Evolutionary conservation across 495 filamentous ascomycete genomes (phyloP), one percentile per base, ranked within the genome.

Genomic region (Aspergillus indologenus): DNA sequence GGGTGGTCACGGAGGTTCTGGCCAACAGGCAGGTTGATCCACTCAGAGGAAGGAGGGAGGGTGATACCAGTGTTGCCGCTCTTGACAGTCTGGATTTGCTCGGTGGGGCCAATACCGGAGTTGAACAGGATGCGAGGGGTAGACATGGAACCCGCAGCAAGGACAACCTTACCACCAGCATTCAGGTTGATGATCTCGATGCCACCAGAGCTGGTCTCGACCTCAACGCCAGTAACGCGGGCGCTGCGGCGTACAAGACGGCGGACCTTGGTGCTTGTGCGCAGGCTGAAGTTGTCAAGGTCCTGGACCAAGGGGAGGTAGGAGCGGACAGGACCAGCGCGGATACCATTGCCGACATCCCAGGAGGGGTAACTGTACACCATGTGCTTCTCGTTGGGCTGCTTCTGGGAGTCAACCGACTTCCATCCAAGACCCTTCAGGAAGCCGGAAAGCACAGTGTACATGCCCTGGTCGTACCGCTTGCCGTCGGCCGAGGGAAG

Each of bases 1-100:
- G 82, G 75, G 66, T 90, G 87, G 68, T 90, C 87, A 57, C 84
- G 81, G 26, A 90, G 68, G 68, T 87, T 89, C 63, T 85, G 76
- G n/a, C 87, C 87, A 22, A 90, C 87, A 11, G 87, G 87, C 20
- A 87, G 74, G 59, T 81, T 74, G 68, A 90, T 87, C 86, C 86
- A 89, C 20, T 81, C 64, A 2, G 64, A 62, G 75, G 84, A 79
- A 21, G 67, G 74, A 20, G 80, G 65, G 15, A 82, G 79, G 55
- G 86, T 83, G 1, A 71, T 62, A 14, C 69, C 65, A 20, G 59
- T 64, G 22, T 20, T 55, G 1, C 77, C 78, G 44, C 62, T 63
- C 58, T 80, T 74, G 55, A 86, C 79, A 21, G 84, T 60, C 26
- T 74, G 63, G n/a, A 87, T 79, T 71, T 82, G 78, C 63, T 86